These are phyloP conservation scores for Sugiyamaella japonica DNA, from an alignment of 1,139 yeast genomes.

Conservation along the genomic window DNA sequence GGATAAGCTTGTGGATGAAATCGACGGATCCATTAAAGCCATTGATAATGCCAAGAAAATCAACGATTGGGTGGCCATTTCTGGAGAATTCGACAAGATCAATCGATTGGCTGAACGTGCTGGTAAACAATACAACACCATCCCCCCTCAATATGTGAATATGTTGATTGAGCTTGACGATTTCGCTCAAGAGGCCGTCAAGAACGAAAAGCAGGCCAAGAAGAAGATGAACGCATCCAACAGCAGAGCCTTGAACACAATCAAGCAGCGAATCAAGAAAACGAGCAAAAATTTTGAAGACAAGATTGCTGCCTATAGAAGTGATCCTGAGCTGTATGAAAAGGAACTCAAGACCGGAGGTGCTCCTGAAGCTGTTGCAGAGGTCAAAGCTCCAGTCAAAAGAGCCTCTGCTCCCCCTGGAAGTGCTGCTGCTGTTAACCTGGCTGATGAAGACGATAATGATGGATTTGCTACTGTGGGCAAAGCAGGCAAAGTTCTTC, in stretches of 20 bases:
- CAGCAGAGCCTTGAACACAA: constrained; percentile 83
- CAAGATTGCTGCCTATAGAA: constrained; percentile 60
- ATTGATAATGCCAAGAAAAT: constrained; percentile 70
- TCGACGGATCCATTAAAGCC: constrained; percentile 64
- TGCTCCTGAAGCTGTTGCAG: constrained; percentile 27
- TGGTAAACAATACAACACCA: constrained; percentile 66
- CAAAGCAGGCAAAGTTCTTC: constrained; percentile 45
- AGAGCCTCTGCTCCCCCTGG: constrained; percentile 11
- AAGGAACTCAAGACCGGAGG: constrained; percentile 43
- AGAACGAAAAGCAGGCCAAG: constrained; percentile 57
- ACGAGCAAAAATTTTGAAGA: constrained; percentile 65
- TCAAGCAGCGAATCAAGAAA: constrained; percentile 87
- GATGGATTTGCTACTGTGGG: constrained; percentile 46
- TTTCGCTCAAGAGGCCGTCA: constrained; percentile 56
- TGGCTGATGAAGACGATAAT: constrained; percentile 39
- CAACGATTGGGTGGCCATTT: constrained; percentile 78
- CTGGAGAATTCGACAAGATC: constrained; percentile 74
- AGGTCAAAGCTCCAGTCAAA: constrained; percentile 15
- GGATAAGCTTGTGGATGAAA: constrained; percentile 88
- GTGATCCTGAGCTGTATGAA: constrained; percentile 73
- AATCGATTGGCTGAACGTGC: constrained; percentile 66
- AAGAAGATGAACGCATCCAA: constrained; percentile 81
- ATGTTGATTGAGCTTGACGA: constrained; percentile 74
- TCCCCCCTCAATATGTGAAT: constrained; percentile 71
- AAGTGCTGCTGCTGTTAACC: constrained; percentile 20